Evolutionary conservation across 768 basidiomycete species (phyloP).

Genomic region (Amyloporia xantha): DNA sequence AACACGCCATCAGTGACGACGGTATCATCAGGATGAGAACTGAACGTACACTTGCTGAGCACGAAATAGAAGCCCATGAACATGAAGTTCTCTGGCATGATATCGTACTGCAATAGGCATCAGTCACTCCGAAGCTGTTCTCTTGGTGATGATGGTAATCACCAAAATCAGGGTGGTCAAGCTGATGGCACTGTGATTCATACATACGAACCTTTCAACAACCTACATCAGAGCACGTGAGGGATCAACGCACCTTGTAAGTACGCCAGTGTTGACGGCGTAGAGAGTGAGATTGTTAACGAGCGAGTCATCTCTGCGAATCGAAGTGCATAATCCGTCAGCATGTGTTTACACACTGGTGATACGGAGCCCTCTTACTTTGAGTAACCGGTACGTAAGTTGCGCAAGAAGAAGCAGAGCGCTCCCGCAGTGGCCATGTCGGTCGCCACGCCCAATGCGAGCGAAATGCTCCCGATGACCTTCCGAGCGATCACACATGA

Average conservation of each 20-base stretch:
- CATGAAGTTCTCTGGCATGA: slow-evolving; percentile 47
- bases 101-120: slow-evolving; percentile 41
- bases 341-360: background rate
- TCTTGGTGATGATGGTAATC: slow-evolving; percentile 17
- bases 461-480: slow-evolving; percentile 40
- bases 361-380: slow-evolving; percentile 26
- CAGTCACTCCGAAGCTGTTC: no score
- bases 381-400: slow-evolving; percentile 42
- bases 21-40: background rate
- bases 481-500: slow-evolving; percentile 15
- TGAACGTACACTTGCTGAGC: slow-evolving; percentile 52
- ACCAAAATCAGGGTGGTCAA: slow-evolving; percentile 52
- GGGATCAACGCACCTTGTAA: slow-evolving; percentile 47
- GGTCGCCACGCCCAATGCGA: slow-evolving; percentile 42
- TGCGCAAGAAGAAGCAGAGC: slow-evolving; percentile 49
- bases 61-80: slow-evolving; percentile 59
- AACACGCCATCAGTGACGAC: background rate
- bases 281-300: slow-evolving; percentile 52
- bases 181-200: slow-evolving; percentile 33
- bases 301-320: slow-evolving; percentile 45
- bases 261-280: slow-evolving; percentile 52
- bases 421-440: slow-evolving; percentile 47
- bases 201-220: background rate
- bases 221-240: background rate
- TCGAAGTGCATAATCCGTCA: background rate